Evolutionary conservation across 75 land plant genomes (phyloP), one percentile per base, ranked within the genome.

Genomic region (Gnetum montanum): DNA sequence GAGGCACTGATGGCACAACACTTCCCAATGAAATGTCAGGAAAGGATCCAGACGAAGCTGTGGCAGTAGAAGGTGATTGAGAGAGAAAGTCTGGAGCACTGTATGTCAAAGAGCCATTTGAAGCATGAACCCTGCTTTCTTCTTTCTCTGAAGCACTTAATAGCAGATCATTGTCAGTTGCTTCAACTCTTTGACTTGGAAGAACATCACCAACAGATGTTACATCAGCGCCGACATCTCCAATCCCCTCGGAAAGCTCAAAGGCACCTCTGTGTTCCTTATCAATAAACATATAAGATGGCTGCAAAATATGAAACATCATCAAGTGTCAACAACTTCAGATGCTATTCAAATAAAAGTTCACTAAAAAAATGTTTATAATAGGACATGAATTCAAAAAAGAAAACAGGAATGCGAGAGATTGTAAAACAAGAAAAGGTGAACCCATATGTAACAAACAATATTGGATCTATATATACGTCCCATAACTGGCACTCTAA

Each of bases 221-320:
- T 49, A 62, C 59, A 22, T 52, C 85, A 18, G 77, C 15, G 16
- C 85, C 69, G 28, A 86, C 10, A 62, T 63, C 60, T 24, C 71
- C 85, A 45, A 76, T 47, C 34, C 85, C 99, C 26, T 94, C 99
- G 37, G 96, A 72, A 43, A 90, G 80, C 63, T 83, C 99, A 69
- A 82, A 80, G 49, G 93, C 81, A 16, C 87, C 87, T 5, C 88
- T 74, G 57, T 90, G 85, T 53, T 94, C 99, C 78, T 90, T 89
- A 57, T 94, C 99, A 27, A 85, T 78, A 49, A 94, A 94, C 99
- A 94, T 85, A 66, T 90, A 94, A 3, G 99, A 85, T 19, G 99
- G 99, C 91, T 93, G 84, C 77, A 86, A 59, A 51, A 4, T 20
- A n/a, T 30, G 13, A 8, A 68, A 31, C 12, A 24, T 23, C 23